These are phyloP conservation scores for Rhipidocladum racemiflorum DNA, from an alignment of 176 grass and related monocot genomes.

Conservation along the genomic window DNA sequence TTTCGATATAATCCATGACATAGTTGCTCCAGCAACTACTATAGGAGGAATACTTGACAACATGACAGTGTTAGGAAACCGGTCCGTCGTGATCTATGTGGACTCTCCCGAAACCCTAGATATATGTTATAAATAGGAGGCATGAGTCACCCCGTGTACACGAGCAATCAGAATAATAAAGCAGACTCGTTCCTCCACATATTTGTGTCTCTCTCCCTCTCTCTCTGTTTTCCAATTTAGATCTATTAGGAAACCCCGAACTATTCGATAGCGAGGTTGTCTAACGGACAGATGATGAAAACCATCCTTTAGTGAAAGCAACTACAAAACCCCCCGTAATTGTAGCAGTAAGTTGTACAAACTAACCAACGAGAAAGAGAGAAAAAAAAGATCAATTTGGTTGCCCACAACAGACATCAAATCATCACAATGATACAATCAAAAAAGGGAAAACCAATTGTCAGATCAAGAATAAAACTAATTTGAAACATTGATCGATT, in stretches of 20 bases:
- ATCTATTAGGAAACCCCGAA: too few species aligned
- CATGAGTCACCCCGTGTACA: too few species aligned
- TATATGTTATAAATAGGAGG: too few species aligned
- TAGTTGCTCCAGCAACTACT: not conserved
- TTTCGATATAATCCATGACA: not conserved
- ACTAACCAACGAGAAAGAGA: constrained; percentile 20
- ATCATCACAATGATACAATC: not conserved
- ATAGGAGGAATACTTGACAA: constrained; percentile 23
- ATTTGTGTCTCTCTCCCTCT: too few species aligned
- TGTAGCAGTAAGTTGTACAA: constrained; percentile 3
- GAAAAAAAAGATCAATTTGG: not conserved
- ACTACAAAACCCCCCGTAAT: constrained; percentile 20
- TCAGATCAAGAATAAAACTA: not conserved
- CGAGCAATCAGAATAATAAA: too few species aligned
- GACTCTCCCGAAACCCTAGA: too few species aligned
- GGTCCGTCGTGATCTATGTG: too few species aligned
- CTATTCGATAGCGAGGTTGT: too few species aligned
- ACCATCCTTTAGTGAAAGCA: constrained; percentile 23
- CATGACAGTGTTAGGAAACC: too few species aligned
- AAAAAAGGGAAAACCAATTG: not conserved
- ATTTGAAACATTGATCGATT: not conserved
- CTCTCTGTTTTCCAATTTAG: too few species aligned
- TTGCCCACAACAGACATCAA: not conserved
- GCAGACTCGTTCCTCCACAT: too few species aligned
- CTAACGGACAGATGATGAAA: constrained; percentile 22